Base-by-base conservation (phyloP, 2,329 filamentous ascomycete genomes). In the Cercospora citrullina region DNA sequence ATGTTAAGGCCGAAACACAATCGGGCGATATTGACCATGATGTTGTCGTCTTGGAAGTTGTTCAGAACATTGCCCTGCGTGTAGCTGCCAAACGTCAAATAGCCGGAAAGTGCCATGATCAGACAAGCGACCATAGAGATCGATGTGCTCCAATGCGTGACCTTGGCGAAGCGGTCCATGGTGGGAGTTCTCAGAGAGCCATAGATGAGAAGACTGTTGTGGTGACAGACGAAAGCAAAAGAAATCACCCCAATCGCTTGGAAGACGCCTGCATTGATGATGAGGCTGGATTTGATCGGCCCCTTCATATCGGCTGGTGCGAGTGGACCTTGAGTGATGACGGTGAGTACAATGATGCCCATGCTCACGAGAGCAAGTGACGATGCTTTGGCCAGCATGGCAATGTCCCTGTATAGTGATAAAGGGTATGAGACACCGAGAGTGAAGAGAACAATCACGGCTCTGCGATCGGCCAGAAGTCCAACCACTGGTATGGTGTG, bases 1-100 rank as follows among this genome's bases (percentile, higher is more conserved):
- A 99, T 99, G 84, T 99, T 99, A 72, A 99, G 87, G 1, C 95
- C 95, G 77, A 99, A 98, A 81, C 93, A 97, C 61, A 99, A 86
- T 63, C 95, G 90, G 23, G 95, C 95, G 67, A 99, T 86, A 80
- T 97, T 98, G 77, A 98, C 93, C 88, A 98, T 90, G 74, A 90
- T 85, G 80, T 97, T 98, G 80, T 96, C 89, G 21, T 89, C 85
- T 1, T 94, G 91, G 77, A 99, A 98, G 82, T 99, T 99, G 84
- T 99, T 99, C 75, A 99, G 89, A 63, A 99, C 93, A 79, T 99
- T 99, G 77, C 95, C 95, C 73, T 93, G 85, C 4, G 95, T 99
- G 75, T 90, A 88, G 80, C 94, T 92, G 70, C 95, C 94, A 77
- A 99, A 99, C 18, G 91, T 94, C 53, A 99, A 85, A 81, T 97